These are phyloP conservation scores for Monosporascus sp. DNA, from an alignment of 2,329 filamentous ascomycete species.

Conservation along the genomic window DNA sequence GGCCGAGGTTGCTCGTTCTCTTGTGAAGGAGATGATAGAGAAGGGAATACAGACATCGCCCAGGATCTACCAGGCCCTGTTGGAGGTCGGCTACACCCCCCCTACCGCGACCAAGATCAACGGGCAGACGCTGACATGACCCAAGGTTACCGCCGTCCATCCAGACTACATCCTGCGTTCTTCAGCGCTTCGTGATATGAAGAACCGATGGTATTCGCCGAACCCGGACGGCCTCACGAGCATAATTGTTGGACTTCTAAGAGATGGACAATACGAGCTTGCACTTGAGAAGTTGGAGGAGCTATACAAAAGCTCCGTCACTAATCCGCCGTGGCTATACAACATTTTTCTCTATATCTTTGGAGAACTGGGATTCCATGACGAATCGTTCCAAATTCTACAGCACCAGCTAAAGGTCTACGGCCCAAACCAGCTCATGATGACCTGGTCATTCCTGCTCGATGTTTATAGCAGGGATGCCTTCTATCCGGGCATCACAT, in stretches of 20 bases:
- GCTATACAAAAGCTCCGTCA: conserved; percentile 52
- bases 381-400: conserved; percentile 69
- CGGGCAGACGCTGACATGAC: conserved; percentile 8
- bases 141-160: conserved; percentile 68
- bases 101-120: conserved; percentile 1
- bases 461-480: conserved; percentile 63
- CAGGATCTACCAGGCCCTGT: conserved; percentile 62
- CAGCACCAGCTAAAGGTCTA: conserved; percentile 45
- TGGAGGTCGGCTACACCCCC: conserved; percentile 13
- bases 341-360: conserved; percentile 73
- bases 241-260: conserved; percentile 67
- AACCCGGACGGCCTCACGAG: conserved; percentile 58
- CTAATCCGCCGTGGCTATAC: conserved; percentile 66
- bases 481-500: conserved; percentile 59
- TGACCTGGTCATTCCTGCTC: conserved; percentile 67
- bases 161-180: conserved; percentile 75
- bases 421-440: conserved; percentile 35
- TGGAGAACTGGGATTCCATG: conserved; percentile 65
- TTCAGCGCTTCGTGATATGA: conserved; percentile 68
- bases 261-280: conserved; percentile 78
- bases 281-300: conserved; percentile 66
- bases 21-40: conserved; percentile 69
- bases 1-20: conserved; percentile 50
- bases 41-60: conserved; percentile 58
- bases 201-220: conserved; percentile 62